A percentile compares a stretch with the other conserved stretches of the same genome.
phyloP scores from a whole-genome alignment of 768 basidiomycete species.

The Aureoboletus auriporus region DNA sequence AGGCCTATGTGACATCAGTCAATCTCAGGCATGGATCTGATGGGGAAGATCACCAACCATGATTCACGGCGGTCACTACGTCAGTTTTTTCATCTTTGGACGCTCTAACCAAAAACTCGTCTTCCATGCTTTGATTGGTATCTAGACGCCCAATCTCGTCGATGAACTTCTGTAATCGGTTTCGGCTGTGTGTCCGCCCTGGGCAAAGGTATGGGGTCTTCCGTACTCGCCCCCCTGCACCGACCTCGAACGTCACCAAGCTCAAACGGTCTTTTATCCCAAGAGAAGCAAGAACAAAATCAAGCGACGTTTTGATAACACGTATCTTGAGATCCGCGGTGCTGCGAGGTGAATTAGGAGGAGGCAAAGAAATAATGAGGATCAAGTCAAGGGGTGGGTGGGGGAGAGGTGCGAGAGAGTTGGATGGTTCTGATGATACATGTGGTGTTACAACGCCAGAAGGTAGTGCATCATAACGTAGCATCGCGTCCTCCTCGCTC shows the following conservation, averaged over 20 bases:
- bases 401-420: slow-evolving; percentile 73
- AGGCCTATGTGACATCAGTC: slow-evolving; percentile 48
- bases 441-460: slow-evolving; percentile 64
- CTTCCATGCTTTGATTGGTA: slow-evolving; percentile 46
- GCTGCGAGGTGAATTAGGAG: slow-evolving; percentile 63
- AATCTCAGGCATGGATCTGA: not conserved
- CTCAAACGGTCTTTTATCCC: slow-evolving; percentile 79
- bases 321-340: slow-evolving; percentile 84
- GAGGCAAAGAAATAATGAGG: slow-evolving; percentile 84
- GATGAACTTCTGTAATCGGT: slow-evolving; percentile 72
- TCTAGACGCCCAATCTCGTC: slow-evolving; percentile 55
- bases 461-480: slow-evolving; percentile 47
- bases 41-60: slow-evolving; percentile 46
- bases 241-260: slow-evolving; percentile 91
- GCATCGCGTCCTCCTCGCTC: slow-evolving; percentile 68
- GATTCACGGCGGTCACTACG: slow-evolving; percentile 97
- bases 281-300: slow-evolving; percentile 78
- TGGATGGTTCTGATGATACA: slow-evolving; percentile 69
- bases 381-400: slow-evolving; percentile 92
- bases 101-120: slow-evolving; percentile 63
- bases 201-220: slow-evolving; percentile 90
- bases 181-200: slow-evolving; percentile 64
- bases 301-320: slow-evolving; percentile 83
- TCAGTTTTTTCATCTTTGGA: slow-evolving; percentile 93
- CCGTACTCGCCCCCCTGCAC: slow-evolving; percentile 72